Evolutionary conservation across 208 protist species (phyloP), one percentile per base, ranked within the genome.

Genomic region (Balamuthia mandrillaris): DNA sequence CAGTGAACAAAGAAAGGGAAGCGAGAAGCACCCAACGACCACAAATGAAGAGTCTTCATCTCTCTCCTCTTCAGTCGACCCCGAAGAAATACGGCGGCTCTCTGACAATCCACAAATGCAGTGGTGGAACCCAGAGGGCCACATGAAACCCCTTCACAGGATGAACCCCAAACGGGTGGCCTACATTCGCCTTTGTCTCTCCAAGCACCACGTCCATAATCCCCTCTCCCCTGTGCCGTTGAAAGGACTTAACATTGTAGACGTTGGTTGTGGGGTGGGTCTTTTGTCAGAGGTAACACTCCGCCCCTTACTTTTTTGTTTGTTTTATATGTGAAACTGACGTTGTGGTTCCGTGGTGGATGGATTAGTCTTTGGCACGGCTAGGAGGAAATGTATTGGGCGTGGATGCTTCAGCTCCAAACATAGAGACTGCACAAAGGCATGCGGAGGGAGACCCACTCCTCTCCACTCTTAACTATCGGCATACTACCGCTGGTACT

Each of bases 221-320:
- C 66, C 79, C 45, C 70, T 88, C 41, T 44, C 85, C 27, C 86
- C 81, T 9, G 78, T 78, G 27, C 86, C 93, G 14, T 77, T 92
- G 4, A 81, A 74, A 31, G 90, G 87, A 2, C 86, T 94, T 47
- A 85, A 83, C 35, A 88, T 97, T 27, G 89, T 98, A 6, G 96
- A 98, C 78, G 89, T 97, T 10, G 96, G 96, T 24, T 98, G 96
- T 65, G 96, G 96, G 37, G 95, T 92, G 10, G 96, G 96, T 31
- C 93, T 98, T 51, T 86, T 96, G 3, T 89, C 91, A 3, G 96
- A 98, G 90, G 45, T 86, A 85, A 9, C 29, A 66, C 58, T 66
- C 29, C 18, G 27, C n/a, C 29, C 16, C 58, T 9, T 66, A 24
- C n/a, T 21, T 21, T 66, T 24, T 9, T 14, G 14, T n/a, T n/a